Base-by-base conservation (phyloP, 139 green algal species). In the Eudorina sp. region DNA sequence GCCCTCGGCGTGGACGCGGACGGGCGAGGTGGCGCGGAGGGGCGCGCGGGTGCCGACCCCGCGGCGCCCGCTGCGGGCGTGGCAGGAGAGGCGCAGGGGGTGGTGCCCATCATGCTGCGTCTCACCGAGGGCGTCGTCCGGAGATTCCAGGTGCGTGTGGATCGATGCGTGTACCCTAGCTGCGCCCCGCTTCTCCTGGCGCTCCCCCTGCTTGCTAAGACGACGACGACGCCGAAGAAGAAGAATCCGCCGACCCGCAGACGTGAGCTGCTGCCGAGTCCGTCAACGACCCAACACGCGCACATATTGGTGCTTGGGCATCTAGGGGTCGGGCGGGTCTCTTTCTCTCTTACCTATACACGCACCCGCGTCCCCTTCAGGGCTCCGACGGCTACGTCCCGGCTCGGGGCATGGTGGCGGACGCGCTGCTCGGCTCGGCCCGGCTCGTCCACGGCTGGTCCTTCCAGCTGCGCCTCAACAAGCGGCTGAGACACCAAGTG, bases 341-440 rank as follows among this genome's bases (percentile, higher is more conserved):
- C n/a, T n/a, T n/a, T n/a, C n/a, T n/a, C n/a, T n/a, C n/a, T n/a
- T n/a, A n/a, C n/a, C n/a, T n/a, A n/a, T n/a, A n/a, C n/a, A n/a
- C n/a, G n/a, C n/a, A n/a, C n/a, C n/a, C n/a, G n/a, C n/a, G n/a
- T n/a, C n/a, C n/a, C n/a, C n/a, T n/a, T n/a, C 53, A 84, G 77
- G 77, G 77, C 55, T 84, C 14, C 53, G 77, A 84, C 27, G 53
- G 23, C 40, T 40, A 73, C 36, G 53, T 38, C 21, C 9, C 29
- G 16, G 79, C 79, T 9, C 29, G 38, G 11, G 79, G 79, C 43
- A 1, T 69, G 8, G 79, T 43, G 4, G 58, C 55, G 5, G 79
- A 85, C 38, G 79, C 79, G 38, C 38, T 85, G 79, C 79, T 85
- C 14, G 79, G 79, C n/a, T n/a, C 18, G 8, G 27, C 41, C 11